Conservation (phyloP, 768 basidiomycete genomes). For the Mycena haematopus region DNA sequence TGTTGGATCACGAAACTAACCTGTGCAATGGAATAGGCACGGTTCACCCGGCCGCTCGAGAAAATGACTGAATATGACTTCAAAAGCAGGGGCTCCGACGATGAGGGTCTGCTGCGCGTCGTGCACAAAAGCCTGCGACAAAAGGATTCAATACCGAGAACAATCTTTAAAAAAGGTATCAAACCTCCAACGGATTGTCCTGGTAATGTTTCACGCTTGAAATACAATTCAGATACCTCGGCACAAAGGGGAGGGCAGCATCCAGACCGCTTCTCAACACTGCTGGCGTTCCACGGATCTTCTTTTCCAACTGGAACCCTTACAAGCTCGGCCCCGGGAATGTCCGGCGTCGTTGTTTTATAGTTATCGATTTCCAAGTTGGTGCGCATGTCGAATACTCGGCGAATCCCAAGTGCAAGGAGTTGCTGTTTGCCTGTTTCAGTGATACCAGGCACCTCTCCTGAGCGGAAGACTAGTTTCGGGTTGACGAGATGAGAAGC, state of each 20-base stretch:
- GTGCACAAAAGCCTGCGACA: slow-evolving; percentile 39
- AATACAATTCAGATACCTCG: background rate
- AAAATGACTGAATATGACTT: slow-evolving; percentile 44
- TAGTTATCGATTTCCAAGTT: slow-evolving; percentile 42
- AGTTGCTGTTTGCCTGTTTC: slow-evolving; percentile 42
- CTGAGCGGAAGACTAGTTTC: slow-evolving; percentile 45
- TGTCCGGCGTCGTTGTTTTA: slow-evolving; percentile 34
- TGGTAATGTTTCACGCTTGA: slow-evolving; percentile 39
- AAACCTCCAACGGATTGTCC: slow-evolving; percentile 32
- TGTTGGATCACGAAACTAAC: slow-evolving; percentile 31
- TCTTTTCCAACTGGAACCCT: slow-evolving; percentile 35
- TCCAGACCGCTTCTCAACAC: slow-evolving; percentile 30
- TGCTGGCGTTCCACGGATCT: slow-evolving; percentile 36
- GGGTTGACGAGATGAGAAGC: slow-evolving; percentile 35
- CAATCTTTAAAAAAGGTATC: background rate
- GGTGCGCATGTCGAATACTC: slow-evolving; percentile 49
- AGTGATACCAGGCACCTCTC: slow-evolving; percentile 44
- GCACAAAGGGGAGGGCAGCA: background rate
- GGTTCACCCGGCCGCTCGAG: slow-evolving; percentile 45
- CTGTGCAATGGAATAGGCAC: slow-evolving; percentile 51
- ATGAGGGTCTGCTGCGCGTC: slow-evolving; percentile 39
- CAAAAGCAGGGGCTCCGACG: slow-evolving; percentile 38
- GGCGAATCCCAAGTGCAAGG: slow-evolving; percentile 40
- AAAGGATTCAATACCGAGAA: background rate
- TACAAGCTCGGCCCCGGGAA: slow-evolving; percentile 42